Evolutionary conservation across 2,329 filamentous ascomycete genomes (phyloP), one percentile per base, ranked within the genome.

Genomic region (Stromatinia cepivora): DNA sequence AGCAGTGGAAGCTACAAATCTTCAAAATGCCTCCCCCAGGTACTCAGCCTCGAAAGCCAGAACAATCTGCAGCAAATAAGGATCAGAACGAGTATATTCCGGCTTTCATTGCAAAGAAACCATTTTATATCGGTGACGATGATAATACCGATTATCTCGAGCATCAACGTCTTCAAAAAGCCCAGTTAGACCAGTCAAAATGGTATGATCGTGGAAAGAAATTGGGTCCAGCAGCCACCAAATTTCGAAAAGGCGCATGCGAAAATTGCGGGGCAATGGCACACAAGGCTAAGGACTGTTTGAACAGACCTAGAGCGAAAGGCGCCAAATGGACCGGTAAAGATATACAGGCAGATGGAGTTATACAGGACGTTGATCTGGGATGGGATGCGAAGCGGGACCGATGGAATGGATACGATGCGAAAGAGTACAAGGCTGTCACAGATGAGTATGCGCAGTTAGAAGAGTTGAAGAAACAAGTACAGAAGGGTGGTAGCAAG

Each of bases 81-180:
- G 93, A 97, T 80, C 93, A 95, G 81, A 99, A 99, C 85, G 90
- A 97, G 80, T 99, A 99, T 84, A 99, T 99, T 77, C 95, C 95
- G 8, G 89, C 92, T 67, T 99, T 97, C 85, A 99, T 99, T 82
- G 94, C 93, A 76, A 97, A 97, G 80, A 94, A 96, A 75, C 95
- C 95, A 6, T 99, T 99, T 82, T 99, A 98, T 81, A 89, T 96
- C 67, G 88, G 87, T 76, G 89, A 92, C 75, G 92, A 93, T 78
- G 88, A 90, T 71, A 86, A 91, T 71, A 86, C 87, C 78, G 94
- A 98, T 77, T 99, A 98, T 79, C 92, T 99, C 73, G 93, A 97
- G 81, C 95, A 99, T 87, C 95, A 99, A 78, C 84, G 94, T 36
- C 89, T 93, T 70, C 89, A 91, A 74, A 87, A 90, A 59, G 86